Conservation (phyloP, 306 rosid species). For the Dalbergia oliveri region DNA sequence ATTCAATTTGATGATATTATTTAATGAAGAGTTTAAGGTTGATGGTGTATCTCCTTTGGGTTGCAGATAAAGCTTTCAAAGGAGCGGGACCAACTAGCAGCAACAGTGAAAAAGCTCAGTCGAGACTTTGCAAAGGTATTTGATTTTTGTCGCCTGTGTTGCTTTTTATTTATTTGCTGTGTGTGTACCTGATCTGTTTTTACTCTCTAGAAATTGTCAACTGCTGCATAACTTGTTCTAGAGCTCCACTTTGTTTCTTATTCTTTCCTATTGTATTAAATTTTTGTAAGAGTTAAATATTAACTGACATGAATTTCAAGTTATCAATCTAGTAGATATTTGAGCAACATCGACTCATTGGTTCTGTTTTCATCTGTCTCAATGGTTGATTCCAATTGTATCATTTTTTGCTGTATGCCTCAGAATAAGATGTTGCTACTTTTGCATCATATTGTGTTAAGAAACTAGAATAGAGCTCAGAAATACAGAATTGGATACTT, state of each 20-base stretch:
- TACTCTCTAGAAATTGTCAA: neutral
- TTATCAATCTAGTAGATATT: neutral
- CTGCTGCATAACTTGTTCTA: neutral
- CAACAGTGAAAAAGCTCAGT: conserved; percentile 75
- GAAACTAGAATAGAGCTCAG: no score
- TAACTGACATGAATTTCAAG: neutral
- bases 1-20: conserved; percentile 10
- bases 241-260: neutral
- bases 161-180: conserved; percentile 9
- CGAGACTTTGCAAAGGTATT: conserved; percentile 88
- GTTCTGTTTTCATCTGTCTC: conserved; percentile 7
- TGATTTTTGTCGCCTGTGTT: conserved; percentile 20
- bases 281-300: neutral
- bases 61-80: conserved; percentile 69
- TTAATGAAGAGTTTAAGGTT: neutral
- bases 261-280: conserved; percentile 13
- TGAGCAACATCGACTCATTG: conserved; percentile 13
- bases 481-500: no score
- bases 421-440: conserved; percentile 5
- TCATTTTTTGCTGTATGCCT: conserved; percentile 22
- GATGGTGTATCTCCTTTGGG: conserved; percentile 19
- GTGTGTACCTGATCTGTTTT: neutral
- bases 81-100: conserved; percentile 80
- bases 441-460: conserved; percentile 9
- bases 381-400: conserved; percentile 19